Evolutionary conservation across 208 protist species (phyloP), one percentile per base, ranked within the genome.

Genomic region (Balamuthia mandrillaris): DNA sequence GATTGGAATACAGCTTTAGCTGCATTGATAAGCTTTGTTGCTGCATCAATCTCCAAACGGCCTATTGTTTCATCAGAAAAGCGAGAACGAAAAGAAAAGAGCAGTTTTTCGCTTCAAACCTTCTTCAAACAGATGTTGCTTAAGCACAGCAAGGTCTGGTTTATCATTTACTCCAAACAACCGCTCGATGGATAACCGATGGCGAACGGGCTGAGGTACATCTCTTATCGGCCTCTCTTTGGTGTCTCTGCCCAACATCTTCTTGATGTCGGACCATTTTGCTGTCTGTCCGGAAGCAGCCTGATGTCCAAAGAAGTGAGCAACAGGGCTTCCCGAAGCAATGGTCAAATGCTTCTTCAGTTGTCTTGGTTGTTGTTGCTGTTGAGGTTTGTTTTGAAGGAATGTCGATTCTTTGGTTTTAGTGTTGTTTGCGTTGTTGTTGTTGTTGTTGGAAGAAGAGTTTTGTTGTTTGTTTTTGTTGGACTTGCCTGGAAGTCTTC

Each of bases 91-190:
- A 72, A 33, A 14, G 7, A 27, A 7, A 33, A 41, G 3, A n/a
- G n/a, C n/a, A n/a, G n/a, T n/a, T n/a, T n/a, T n/a, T n/a, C n/a
- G 35, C 31, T 37, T 12, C 58, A n/a, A 49, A 44, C 68, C 68
- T 27, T 77, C 68, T 37, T 77, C 68, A 29, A 56, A 77, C 68
- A 77, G 45, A 24, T 77, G 68, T 47, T 56, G 51, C 3, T 47
- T 41, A 12, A 77, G 44, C 14, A 77, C 68, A 27, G 51, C 44
- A 21, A 77, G 68, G 45, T 49, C 41, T 14, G 68, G 68, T 27
- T 58, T 33, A 33, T 31, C 41, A 16, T 24, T 21, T 27, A 24
- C 39, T 24, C 68, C 68, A 24, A 77, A 77, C n/a, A 77, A 47
- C 39, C 56, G 44, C 68, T 77, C 68, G 51, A 27, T 0, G 1